Percentiles rank a stretch among this genome's conserved stretches.
These are phyloP conservation scores for Tuber umbilicatum DNA, from an alignment of 495 filamentous ascomycete genomes.

Conservation along the genomic window DNA sequence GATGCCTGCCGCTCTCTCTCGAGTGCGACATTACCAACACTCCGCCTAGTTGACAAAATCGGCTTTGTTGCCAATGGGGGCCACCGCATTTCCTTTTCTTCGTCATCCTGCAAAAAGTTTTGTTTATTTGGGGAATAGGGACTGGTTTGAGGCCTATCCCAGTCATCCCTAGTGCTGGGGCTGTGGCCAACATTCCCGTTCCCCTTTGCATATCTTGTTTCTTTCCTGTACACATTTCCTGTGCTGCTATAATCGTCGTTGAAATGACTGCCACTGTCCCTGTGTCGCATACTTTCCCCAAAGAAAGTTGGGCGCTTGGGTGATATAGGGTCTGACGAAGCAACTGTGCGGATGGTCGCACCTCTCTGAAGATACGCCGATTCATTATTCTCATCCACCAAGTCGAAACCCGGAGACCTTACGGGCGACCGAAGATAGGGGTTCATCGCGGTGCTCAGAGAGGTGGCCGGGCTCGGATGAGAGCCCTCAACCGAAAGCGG, in stretches of 20 bases:
- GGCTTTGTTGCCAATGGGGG: slow-evolving; percentile 27
- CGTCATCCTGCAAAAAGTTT: slow-evolving; percentile 29
- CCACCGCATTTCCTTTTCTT: slow-evolving; percentile 35
- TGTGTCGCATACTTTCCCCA: slow-evolving; percentile 36
- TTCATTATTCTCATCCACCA: slow-evolving; percentile 30
- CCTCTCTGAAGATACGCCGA: slow-evolving; percentile 29
- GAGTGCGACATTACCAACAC: slow-evolving; percentile 34
- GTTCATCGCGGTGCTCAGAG: slow-evolving; percentile 82
- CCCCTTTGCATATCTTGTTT: slow-evolving; percentile 29
- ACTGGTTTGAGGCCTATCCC: slow-evolving; percentile 40
- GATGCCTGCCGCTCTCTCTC: slow-evolving; percentile 29
- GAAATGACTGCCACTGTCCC: slow-evolving; percentile 29
- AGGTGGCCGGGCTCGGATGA: slow-evolving; percentile 72
- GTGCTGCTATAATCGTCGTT: slow-evolving; percentile 23
- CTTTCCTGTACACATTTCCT: slow-evolving; percentile 37
- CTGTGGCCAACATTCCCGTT: slow-evolving; percentile 27
- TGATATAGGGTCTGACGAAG: slow-evolving; percentile 39
- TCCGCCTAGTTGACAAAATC: slow-evolving; percentile 32
- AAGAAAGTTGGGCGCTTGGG: slow-evolving; percentile 41
- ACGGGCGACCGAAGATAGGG: slow-evolving; percentile 57
- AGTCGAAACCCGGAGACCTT: slow-evolving; percentile 22
- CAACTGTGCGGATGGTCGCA: slow-evolving; percentile 41
- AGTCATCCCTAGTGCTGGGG: slow-evolving; percentile 25
- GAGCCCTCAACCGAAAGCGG: slow-evolving; percentile 43
- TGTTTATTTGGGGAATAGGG: slow-evolving; percentile 35